Percentiles rank a stretch among this genome's conserved stretches.
phyloP scores from a whole-genome alignment of 371 early-diverging fungal genomes.

The Mortierella sp. region DNA sequence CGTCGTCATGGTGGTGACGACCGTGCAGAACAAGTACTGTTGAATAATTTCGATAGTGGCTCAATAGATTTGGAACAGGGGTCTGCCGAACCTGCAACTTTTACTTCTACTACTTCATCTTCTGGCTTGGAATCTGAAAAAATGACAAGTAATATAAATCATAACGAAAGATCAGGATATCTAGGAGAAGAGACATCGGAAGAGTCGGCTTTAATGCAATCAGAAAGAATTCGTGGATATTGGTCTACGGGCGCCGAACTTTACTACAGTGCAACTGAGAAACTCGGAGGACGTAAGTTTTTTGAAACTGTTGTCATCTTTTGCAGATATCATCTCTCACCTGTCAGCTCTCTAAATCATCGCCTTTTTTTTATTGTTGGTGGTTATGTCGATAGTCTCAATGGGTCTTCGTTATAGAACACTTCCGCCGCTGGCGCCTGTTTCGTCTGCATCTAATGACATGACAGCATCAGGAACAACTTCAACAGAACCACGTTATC shows the following conservation, averaged over 20 bases:
- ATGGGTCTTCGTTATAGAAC: constrained; percentile 79
- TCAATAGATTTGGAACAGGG: constrained; percentile 24
- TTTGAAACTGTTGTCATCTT: background rate
- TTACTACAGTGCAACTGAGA: constrained; percentile 86
- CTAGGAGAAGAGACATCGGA: constrained; percentile 23
- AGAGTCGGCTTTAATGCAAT: constrained; percentile 15
- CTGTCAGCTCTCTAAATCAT: background rate
- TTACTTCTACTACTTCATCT: background rate
- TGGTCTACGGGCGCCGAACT: constrained; percentile 87
- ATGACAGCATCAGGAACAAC: background rate
- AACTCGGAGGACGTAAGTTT: constrained; percentile 88
- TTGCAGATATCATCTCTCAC: background rate
- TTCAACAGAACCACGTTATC: constrained; percentile 26
- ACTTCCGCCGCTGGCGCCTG: constrained; percentile 62
- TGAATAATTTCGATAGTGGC: constrained; percentile 19
- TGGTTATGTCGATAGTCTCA: constrained; percentile 68
- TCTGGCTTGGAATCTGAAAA: background rate
- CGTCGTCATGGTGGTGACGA: constrained; percentile 14
- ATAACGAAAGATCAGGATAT: constrained; percentile 9
- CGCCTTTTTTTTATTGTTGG: no score
- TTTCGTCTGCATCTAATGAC: constrained; percentile 13
- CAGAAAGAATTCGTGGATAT: constrained; percentile 61
- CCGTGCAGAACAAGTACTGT: constrained; percentile 24
- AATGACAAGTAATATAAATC: background rate
- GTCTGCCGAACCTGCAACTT: background rate